Base-by-base conservation (phyloP, 2,329 filamentous ascomycete species). In the Aspergillus oerlinghausenensis region DNA sequence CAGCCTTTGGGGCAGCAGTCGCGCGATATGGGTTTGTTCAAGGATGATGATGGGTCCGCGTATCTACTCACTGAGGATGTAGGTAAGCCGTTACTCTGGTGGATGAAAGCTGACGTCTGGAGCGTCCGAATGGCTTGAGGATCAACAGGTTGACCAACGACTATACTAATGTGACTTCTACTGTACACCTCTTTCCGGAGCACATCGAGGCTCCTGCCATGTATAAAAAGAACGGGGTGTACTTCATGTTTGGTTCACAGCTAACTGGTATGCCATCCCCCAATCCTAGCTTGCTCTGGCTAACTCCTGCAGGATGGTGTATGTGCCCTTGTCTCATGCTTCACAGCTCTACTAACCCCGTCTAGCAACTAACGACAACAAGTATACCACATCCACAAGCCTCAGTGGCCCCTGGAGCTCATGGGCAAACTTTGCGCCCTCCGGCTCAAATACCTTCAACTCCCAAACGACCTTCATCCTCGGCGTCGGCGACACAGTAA, bases 51-150 rank as follows among this genome's bases (percentile, higher is more conserved):
- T 60, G 84, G 82, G 0, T 79, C 77, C 1, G 85, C 72, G 0
- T 88, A 87, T 66, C 74, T 88, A 1, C 64, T 87, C n/a, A 84
- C 80, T 0, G 84, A 87, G 70, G 84, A 87, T 62, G 83, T 85
- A 65, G 64, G 79, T 17, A 42, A 1, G 9, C 3, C 4, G 21
- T 6, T 3, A 3, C 0, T 1, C 14, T 38, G 3, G 14, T 5
- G 2, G 21, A 3, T 2, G n/a, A 14, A 17, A 10, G 6, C 50
- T 62, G 25, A 59, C 19, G 3, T 8, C 2, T 8, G 0, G 28
- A 63, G 61, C 51, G 61, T 1, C 43, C 48, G 2, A 62, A 63
- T n/a, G 61, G 61, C 3, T 40, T 61, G 11, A 49, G 61, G 9
- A 60, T 63, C 9, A 52, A 62, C 17, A 21, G 40, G 14, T 49